phyloP scores from a whole-genome alignment of 805 yeast genomes.

The Ogataea wickerhamii region DNA sequence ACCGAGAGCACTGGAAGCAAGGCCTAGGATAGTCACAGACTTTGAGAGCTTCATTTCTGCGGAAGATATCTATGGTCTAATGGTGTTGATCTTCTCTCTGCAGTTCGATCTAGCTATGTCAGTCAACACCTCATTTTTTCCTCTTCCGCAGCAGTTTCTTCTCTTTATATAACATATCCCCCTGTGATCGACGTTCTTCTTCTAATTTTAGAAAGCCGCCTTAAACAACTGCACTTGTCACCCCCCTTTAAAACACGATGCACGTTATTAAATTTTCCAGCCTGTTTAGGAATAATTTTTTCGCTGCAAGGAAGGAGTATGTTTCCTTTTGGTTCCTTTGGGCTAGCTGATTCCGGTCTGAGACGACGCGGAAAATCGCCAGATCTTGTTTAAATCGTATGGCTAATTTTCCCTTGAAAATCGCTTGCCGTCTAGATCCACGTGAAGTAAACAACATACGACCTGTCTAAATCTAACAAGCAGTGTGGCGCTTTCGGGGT shows the following conservation, averaged over 20 bases:
- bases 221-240: background rate
- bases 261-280: constrained; percentile 2
- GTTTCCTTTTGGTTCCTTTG: background rate
- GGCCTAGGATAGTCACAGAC: constrained; percentile 36
- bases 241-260: constrained; percentile 3
- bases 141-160: background rate
- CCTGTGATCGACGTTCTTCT: background rate
- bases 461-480: too few relatives aligned
- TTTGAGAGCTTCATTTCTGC: constrained; percentile 40
- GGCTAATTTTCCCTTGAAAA: too few relatives aligned
- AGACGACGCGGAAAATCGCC: background rate
- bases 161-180: background rate
- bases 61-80: too few relatives aligned
- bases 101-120: too few relatives aligned
- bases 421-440: too few relatives aligned
- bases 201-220: constrained; percentile 1
- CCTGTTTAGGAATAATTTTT: background rate
- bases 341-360: constrained; percentile 1
- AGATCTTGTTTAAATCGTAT: too few relatives aligned
- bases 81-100: too few relatives aligned
- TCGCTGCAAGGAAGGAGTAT: background rate
- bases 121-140: background rate
- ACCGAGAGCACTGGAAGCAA: constrained; percentile 44
- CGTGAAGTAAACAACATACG: too few relatives aligned
- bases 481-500: background rate